Base-by-base conservation (phyloP, 2,329 filamentous ascomycete genomes). In the Penicillium sp. region DNA sequence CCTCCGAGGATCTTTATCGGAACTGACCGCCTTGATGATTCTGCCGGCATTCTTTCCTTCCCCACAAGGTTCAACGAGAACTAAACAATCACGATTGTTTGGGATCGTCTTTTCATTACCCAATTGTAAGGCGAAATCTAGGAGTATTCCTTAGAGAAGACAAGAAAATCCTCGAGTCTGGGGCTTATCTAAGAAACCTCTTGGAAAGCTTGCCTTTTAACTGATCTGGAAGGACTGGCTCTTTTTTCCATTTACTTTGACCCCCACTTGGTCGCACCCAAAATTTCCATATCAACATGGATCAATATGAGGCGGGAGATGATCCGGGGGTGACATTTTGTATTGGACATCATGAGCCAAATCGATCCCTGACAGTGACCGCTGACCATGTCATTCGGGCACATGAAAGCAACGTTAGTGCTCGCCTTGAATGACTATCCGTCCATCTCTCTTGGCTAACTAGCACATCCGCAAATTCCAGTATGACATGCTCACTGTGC, bases 401-500 rank as follows among this genome's bases (percentile, higher is more conserved):
- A 4, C 79, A 82, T 53, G 78, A 81, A 49, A 73, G 74, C 57
- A 76, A 77, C 63, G 77, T 80, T 68, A 45, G 46, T 51, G 49
- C 39, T 45, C 7, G 9, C 4, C 12, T 24, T 13, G 11, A 4
- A 27, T 24, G 11, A 35, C 26, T 46, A n/a, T 11, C 29, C 11
- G 29, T 32, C 29, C 29, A 32, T 25, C 18, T 18, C 18, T 18
- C 18, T 18, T 18, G 18, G 18, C 18, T 18, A 18, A 18, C 18
- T 18, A 18, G 18, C 18, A 18, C 18, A 18, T 18, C 18, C 18
- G 18, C 18, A 18, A 43, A 33, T 45, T 52, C n/a, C 59, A 82
- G 79, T 85, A 84, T 75, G 81, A 85, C 61, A 77, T 84, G 75
- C 68, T 84, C 51, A 83, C 81, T 2, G 76, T 75, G 25, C 78